phyloP scores from a whole-genome alignment of 208 protist genomes.

The Leishmania mexicana region DNA sequence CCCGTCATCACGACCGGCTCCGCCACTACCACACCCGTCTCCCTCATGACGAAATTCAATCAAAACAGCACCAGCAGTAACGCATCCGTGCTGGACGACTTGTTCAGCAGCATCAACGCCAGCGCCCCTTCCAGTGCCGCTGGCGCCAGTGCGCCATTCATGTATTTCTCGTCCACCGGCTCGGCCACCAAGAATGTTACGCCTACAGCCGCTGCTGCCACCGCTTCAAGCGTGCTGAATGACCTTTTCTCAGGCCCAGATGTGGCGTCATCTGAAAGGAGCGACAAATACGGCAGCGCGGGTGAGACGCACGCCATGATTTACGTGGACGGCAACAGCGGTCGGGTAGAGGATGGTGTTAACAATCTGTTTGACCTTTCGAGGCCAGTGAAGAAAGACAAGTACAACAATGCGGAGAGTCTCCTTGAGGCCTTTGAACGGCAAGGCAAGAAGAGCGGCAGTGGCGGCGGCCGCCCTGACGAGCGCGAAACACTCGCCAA shows the following conservation, averaged over 20 bases:
- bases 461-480: slow-evolving; percentile 3
- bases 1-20: neutral
- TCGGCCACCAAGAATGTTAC: neutral
- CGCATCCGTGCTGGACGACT: slow-evolving; percentile 47
- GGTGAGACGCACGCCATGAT: slow-evolving; percentile 17
- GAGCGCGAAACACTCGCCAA: slow-evolving; percentile 43
- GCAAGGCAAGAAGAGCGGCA: slow-evolving; percentile 39
- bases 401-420: slow-evolving; percentile 58
- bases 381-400: slow-evolving; percentile 41
- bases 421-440: slow-evolving; percentile 75
- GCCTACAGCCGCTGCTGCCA: neutral
- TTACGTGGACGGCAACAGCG: slow-evolving; percentile 34
- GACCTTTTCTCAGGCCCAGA: slow-evolving; percentile 30
- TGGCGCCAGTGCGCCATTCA: neutral
- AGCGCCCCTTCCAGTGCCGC: neutral
- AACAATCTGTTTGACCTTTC: slow-evolving; percentile 75
- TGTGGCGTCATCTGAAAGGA: neutral
- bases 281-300: neutral
- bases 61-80: neutral
- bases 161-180: slow-evolving; percentile 1
- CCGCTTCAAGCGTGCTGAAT: slow-evolving; percentile 30
- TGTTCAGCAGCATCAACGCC: slow-evolving; percentile 57
- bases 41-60: neutral
- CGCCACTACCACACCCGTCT: neutral
- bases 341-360: slow-evolving; percentile 16